Evolutionary conservation across 2,329 filamentous ascomycete genomes (phyloP).

Genomic region (Coleophoma cylindrospora): DNA sequence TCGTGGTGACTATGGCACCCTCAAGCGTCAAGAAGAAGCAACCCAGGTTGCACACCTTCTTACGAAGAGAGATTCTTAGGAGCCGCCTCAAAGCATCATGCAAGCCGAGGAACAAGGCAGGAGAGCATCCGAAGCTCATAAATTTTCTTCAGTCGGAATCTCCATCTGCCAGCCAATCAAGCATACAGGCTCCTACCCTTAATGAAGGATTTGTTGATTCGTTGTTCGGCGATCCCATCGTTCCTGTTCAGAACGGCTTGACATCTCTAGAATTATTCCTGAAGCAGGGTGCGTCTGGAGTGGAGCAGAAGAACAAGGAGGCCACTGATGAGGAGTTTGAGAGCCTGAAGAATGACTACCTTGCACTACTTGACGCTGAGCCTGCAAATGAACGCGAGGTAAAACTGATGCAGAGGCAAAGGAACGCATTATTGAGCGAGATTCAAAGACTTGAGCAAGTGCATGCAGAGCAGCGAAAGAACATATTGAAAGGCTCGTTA

Average conservation of each 20-base stretch:
- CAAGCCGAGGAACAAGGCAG: background rate
- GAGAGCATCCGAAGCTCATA: background rate
- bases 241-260: background rate
- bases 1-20: too few species aligned
- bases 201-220: background rate
- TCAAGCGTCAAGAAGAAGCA: background rate
- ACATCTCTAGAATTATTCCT: background rate
- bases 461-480: background rate
- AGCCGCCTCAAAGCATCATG: background rate
- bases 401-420: background rate
- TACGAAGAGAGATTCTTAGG: constrained; percentile 7
- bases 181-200: background rate
- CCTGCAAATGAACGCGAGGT: background rate
- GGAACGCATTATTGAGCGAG: constrained; percentile 1
- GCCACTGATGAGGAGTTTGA: background rate
- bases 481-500: constrained; percentile 3
- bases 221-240: constrained; percentile 2
- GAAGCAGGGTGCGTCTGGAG: constrained; percentile 1
- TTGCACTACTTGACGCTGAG: background rate
- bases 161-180: background rate
- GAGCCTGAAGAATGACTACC: constrained; percentile 1
- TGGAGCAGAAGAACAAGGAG: background rate
- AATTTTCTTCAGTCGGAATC: background rate
- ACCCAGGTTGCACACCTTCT: background rate
- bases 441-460: constrained; percentile 7